Evolutionary conservation across 2,329 filamentous ascomycete species (phyloP).

Genomic region (Cladosporium sp.): DNA sequence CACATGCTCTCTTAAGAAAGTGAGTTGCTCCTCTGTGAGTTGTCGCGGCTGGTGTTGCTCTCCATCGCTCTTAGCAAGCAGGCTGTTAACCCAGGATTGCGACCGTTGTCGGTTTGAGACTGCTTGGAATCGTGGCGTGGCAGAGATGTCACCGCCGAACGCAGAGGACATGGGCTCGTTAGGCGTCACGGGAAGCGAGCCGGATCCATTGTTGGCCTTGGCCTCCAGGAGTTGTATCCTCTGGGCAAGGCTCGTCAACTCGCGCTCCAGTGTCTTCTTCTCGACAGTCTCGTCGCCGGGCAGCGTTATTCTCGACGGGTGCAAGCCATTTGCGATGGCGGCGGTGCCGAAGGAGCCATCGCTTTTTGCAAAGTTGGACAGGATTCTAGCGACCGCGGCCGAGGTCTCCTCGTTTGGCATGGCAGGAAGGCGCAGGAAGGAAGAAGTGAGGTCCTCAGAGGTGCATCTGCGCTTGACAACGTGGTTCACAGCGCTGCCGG

Average conservation of each 20-base stretch:
- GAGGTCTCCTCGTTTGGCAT: slow-evolving; percentile 32
- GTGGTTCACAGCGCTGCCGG: slow-evolving; percentile 6
- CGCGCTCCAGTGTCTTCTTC: slow-evolving; percentile 75
- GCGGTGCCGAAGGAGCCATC: slow-evolving; percentile 43
- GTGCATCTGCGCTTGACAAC: slow-evolving; percentile 13
- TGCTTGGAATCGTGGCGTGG: slow-evolving; percentile 23
- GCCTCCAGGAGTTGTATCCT: slow-evolving; percentile 80
- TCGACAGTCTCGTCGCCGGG: slow-evolving; percentile 71
- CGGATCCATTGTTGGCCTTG: slow-evolving; percentile 50
- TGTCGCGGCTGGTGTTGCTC: slow-evolving; percentile 42
- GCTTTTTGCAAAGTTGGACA: slow-evolving; percentile 47
- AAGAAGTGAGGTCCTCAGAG: slow-evolving; percentile 12
- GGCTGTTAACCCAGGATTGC: slow-evolving; percentile 46
- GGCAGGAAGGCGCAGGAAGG: slow-evolving; percentile 9
- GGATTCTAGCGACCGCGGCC: slow-evolving; percentile 35
- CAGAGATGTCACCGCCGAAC: slow-evolving; percentile 57
- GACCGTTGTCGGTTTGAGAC: slow-evolving; percentile 30
- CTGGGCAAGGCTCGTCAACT: slow-evolving; percentile 72
- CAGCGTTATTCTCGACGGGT: slow-evolving; percentile 58
- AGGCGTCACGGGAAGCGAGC: slow-evolving; percentile 69
- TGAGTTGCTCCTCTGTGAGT: slow-evolving; percentile 77
- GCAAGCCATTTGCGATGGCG: slow-evolving; percentile 48
- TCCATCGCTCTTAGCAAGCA: slow-evolving; percentile 49
- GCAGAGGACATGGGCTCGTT: slow-evolving; percentile 58
- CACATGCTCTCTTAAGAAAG: slow-evolving; percentile 82